Base-by-base conservation (phyloP, 495 filamentous ascomycete genomes). In the Aspergillus bertholletiae region DNA sequence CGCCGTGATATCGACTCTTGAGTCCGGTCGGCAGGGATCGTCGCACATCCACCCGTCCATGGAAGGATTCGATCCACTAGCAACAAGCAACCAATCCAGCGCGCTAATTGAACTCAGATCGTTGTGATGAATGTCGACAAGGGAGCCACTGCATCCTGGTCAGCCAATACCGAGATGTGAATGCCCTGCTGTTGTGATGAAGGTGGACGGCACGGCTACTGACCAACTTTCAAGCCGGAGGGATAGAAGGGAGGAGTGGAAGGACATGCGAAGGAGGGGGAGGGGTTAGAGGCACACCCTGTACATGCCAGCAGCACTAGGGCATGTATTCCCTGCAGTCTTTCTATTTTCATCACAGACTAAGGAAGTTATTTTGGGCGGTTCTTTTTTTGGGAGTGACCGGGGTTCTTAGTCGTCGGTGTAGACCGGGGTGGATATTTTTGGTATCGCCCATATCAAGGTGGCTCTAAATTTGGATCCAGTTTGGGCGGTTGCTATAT, bases 1-100 rank as follows among this genome's bases (percentile, higher is more conserved):
- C 54, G 58, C 58, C 41, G 58, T 61, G 58, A 56, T 56, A 53
- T 50, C 53, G 48, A 35, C 15, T 46, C 6, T 46, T 18, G 28
- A 34, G 30, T 11, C 20, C 44, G 37, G 39, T 45, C 34, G 49
- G 32, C 23, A 40, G 27, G 39, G 46, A 50, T 50, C 32, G 37
- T 50, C 48, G 52, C 26, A 7, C 32, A 37, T 12, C 27, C 37
- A 11, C 15, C 50, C n/a, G 18, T 44, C 50, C 37, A 50, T 24
- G 28, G 18, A 9, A 49, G 30, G 30, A 3, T 32, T 34, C 28
- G 32, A 49, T 34, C n/a, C 48, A 8, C 23, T 27, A 7, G 18
- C n/a, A n/a, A 30, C 12, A 20, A 48, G 26, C 27, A 18, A 18
- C 46, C 46, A 34, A 20, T 28, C 46, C 27, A 17, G 3, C 27